phyloP scores from a whole-genome alignment of 2,329 filamentous ascomycete species.

The Sordariomycetes sp. region DNA sequence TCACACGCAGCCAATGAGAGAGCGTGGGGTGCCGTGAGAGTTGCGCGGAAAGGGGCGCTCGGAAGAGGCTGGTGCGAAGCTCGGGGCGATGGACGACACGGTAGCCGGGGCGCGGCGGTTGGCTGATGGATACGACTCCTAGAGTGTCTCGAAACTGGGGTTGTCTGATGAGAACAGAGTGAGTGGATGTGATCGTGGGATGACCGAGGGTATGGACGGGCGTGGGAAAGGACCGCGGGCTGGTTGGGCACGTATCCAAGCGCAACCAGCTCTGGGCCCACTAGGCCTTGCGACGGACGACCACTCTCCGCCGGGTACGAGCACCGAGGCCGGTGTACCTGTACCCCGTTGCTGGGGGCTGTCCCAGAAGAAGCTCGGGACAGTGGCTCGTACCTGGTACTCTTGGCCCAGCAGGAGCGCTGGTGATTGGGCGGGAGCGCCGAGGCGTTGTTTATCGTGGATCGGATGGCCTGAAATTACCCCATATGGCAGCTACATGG shows the following conservation, averaged over 20 bases:
- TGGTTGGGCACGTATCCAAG: background rate
- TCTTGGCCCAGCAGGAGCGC: background rate
- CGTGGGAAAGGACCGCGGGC: background rate
- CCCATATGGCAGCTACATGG: background rate
- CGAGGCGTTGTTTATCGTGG: slow-evolving; percentile 4
- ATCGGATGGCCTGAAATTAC: slow-evolving; percentile 1
- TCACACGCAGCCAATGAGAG: background rate
- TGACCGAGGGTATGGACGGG: background rate
- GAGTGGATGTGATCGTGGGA: background rate
- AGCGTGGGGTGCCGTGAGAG: background rate
- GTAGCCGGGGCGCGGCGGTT: background rate
- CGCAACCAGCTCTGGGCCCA: background rate
- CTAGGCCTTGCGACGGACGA: background rate
- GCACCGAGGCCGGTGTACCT: background rate
- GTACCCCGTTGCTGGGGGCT: background rate
- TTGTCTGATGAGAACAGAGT: background rate
- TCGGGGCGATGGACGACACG: background rate
- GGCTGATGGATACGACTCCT: background rate
- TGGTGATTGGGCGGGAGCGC: background rate
- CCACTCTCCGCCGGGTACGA: background rate
- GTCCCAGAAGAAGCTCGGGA: background rate
- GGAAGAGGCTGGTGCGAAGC: background rate
- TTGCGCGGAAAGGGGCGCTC: slow-evolving; percentile 2
- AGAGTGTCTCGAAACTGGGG: background rate
- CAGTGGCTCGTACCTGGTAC: background rate